Evolutionary conservation across 495 filamentous ascomycete species (phyloP), one percentile per base, ranked within the genome.

Genomic region (Tuber microsphaerosporum): DNA sequence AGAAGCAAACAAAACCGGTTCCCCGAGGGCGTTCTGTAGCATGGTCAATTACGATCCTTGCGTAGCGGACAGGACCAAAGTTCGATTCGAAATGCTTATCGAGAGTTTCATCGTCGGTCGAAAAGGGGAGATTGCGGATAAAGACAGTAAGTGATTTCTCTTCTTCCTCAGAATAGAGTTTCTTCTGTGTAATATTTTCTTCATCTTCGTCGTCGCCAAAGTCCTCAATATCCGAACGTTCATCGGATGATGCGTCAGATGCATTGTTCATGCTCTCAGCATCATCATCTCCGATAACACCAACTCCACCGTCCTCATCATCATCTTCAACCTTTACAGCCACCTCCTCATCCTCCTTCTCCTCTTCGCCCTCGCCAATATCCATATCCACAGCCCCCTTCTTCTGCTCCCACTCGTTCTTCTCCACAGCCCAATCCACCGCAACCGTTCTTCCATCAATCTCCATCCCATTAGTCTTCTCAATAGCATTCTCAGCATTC

Each of bases 391-490:
- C 76, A 41, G 51, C 45, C 46, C 61, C 68, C 71, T 84, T 82
- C 31, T 82, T 75, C 37, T 84, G 87, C 83, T 97, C 88, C 94
- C 94, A 97, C 5, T 89, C 88, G 69, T 91, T 87, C 84, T 94
- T 97, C 72, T 97, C 93, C 1, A 97, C 94, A 37, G 94, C 94
- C 93, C 93, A 97, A 87, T 99, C 95, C 8, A 97, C 94, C 14
- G 94, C 94, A 71, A 97, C 78, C 44, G 88, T 90, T 76, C 95
- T 86, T 19, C 94, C 95, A 84, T 97, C 93, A 31, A 99, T 87
- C 77, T 91, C 89, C 83, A 91, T 97, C 31, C 94, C 96, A 85
- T 99, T 98, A 72, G 97, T 84, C 12, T 85, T 88, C 77, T 90
- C 88, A 71, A 99, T 85, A 1, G 95, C 95, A 84, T 90, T 95